phyloP scores from a whole-genome alignment of 208 protist genomes.

The Leishmania arabica region DNA sequence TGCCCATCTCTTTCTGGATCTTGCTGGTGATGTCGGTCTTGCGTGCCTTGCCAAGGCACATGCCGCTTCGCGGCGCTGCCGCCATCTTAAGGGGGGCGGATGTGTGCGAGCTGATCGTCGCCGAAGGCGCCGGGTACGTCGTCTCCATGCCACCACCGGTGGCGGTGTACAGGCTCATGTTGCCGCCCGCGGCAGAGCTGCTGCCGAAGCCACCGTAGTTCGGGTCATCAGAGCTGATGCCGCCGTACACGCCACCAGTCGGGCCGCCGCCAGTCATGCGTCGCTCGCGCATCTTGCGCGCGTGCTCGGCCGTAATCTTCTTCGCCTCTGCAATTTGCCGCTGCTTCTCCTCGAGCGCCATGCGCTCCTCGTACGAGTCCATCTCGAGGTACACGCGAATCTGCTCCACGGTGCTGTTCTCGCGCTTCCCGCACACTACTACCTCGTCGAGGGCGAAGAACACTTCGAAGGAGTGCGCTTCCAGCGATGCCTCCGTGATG shows the following conservation, averaged over 20 bases:
- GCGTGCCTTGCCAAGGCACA: conserved; percentile 70
- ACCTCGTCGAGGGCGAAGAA: conserved; percentile 98
- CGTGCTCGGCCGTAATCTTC: conserved; percentile 85
- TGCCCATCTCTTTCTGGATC: conserved; percentile 77
- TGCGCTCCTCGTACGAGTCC: conserved; percentile 97
- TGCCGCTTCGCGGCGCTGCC: conserved; percentile 42
- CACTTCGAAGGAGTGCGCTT: conserved; percentile 91
- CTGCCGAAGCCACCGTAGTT: conserved; percentile 44
- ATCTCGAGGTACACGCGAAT: conserved; percentile 97
- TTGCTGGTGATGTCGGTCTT: conserved; percentile 79
- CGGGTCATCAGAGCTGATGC: conserved; percentile 68
- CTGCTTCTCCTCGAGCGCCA: conserved; percentile 75
- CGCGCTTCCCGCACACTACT: conserved; percentile 93
- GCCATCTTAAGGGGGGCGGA: conserved; percentile 9
- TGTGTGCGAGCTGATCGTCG: conserved; percentile 6
- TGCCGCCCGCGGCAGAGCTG: conserved; percentile 19
- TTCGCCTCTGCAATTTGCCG: conserved; percentile 92
- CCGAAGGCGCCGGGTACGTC: conserved; percentile 13
- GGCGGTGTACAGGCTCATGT: conserved; percentile 19
- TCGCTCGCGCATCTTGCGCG: conserved; percentile 81
- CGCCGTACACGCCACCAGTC: conserved; percentile 65
- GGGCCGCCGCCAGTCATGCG: conserved; percentile 34
- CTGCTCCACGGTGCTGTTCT: conserved; percentile 94
- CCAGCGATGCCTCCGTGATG: conserved; percentile 80
- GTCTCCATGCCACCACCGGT: conserved; percentile 14